Conservation (phyloP, 352 stramenopile genomes). For the Phytophthora pluvialis region DNA sequence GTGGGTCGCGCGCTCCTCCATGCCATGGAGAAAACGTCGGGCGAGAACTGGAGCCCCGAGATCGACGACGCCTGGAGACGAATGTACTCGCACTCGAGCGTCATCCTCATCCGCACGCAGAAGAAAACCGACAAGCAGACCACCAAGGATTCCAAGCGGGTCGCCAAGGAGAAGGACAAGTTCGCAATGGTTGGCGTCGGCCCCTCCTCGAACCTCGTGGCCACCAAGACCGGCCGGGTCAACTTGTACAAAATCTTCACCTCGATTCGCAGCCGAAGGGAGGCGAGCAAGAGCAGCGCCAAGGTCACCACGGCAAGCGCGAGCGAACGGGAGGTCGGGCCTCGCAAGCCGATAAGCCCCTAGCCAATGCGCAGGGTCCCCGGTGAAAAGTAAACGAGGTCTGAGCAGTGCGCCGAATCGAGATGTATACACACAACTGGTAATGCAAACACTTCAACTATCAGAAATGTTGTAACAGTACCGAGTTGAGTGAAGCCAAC, state of each 20-base stretch:
- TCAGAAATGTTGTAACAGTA: not conserved
- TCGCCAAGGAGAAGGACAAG: slow-evolving; percentile 31
- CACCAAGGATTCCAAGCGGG: slow-evolving; percentile 18
- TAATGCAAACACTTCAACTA: slow-evolving; percentile 22
- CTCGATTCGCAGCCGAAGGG: slow-evolving; percentile 32
- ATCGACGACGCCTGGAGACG: slow-evolving; percentile 51
- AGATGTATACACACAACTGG: slow-evolving; percentile 17
- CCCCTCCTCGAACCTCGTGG: slow-evolving; percentile 27
- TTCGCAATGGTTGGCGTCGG: slow-evolving; percentile 11
- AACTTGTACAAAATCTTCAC: slow-evolving; percentile 33
- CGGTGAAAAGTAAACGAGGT: slow-evolving; percentile 9
- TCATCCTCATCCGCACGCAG: slow-evolving; percentile 48
- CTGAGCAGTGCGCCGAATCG: slow-evolving; percentile 20
- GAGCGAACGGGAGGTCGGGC: slow-evolving; percentile 13
- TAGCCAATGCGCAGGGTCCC: not conserved
- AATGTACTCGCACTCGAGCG: slow-evolving; percentile 51
- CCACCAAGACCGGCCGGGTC: slow-evolving; percentile 30
- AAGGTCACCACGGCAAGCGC: slow-evolving; percentile 19
- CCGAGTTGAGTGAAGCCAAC: not conserved
- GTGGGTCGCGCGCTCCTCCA: slow-evolving; percentile 46
- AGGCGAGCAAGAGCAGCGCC: slow-evolving; percentile 27
- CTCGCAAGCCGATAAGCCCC: slow-evolving; percentile 7
- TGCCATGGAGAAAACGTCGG: slow-evolving; percentile 50
- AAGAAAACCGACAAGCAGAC: slow-evolving; percentile 40
- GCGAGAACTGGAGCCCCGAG: slow-evolving; percentile 41